Evolutionary conservation across 2,329 filamentous ascomycete genomes (phyloP).

Genomic region (Aspergillus sp.): DNA sequence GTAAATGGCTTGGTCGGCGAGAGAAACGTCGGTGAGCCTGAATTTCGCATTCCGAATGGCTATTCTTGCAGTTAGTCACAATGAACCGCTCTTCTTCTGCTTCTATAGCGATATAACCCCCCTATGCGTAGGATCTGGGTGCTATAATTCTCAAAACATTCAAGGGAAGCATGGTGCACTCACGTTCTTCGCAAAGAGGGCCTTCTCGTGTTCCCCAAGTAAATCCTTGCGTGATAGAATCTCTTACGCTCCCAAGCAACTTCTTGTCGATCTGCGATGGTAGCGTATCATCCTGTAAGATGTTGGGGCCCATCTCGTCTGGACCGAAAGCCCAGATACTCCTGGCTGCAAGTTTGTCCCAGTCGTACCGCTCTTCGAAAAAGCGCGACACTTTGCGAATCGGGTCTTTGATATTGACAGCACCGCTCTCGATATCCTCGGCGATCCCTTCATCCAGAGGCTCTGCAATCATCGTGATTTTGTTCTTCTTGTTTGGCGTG

Average conservation of each 20-base stretch:
- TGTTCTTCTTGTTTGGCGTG: slow-evolving; percentile 99
- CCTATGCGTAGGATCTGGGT: neutral
- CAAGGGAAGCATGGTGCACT: slow-evolving; percentile 43
- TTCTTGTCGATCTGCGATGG: slow-evolving; percentile 95
- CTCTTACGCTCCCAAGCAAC: slow-evolving; percentile 79
- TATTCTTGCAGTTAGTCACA: slow-evolving; percentile 37
- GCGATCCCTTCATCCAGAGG: slow-evolving; percentile 93
- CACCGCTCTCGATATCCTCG: slow-evolving; percentile 87
- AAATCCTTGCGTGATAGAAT: slow-evolving; percentile 93
- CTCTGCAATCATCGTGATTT: slow-evolving; percentile 97
- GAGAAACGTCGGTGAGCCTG: slow-evolving; percentile 84
- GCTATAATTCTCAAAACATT: neutral
- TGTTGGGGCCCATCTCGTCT: slow-evolving; percentile 91
- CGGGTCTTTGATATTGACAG: slow-evolving; percentile 88
- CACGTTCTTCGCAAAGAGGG: slow-evolving; percentile 94
- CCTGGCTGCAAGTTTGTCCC: slow-evolving; percentile 89
- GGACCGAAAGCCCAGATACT: slow-evolving; percentile 99
- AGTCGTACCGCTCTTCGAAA: slow-evolving; percentile 95
- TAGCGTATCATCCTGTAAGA: slow-evolving; percentile 93
- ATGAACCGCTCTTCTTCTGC: neutral
- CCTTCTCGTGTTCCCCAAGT: slow-evolving; percentile 96
- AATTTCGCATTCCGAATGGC: slow-evolving; percentile 98
- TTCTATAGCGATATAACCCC: neutral
- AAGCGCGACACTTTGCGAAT: slow-evolving; percentile 92
- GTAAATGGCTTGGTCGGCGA: slow-evolving; percentile 90